phyloP scores from a whole-genome alignment of 225 moss, liverwort and hornwort species.

The Asterella californica region DNA sequence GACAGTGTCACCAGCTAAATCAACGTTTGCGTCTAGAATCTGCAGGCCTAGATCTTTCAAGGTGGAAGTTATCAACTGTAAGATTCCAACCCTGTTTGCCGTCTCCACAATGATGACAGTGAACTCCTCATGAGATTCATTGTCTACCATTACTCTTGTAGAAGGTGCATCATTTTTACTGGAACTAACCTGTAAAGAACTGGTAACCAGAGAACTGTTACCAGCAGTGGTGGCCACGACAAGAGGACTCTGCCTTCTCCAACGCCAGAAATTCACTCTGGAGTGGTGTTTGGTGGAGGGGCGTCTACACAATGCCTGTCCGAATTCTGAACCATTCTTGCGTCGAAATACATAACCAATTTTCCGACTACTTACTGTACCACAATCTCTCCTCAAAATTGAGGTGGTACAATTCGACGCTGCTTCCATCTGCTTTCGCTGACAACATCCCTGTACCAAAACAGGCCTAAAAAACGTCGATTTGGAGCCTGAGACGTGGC shows the following conservation, averaged over 20 bases:
- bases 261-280: slow-evolving; percentile 4
- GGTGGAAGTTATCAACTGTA: slow-evolving; percentile 56
- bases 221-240: neutral
- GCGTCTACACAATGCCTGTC: neutral
- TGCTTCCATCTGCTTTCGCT: slow-evolving; percentile 6
- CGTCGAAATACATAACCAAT: neutral
- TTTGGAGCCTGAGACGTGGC: neutral
- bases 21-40: slow-evolving; percentile 52
- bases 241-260: slow-evolving; percentile 10
- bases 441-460: neutral
- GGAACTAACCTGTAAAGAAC: slow-evolving; percentile 31
- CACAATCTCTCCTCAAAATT: slow-evolving; percentile 10
- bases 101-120: slow-evolving; percentile 56
- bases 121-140: slow-evolving; percentile 39
- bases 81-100: slow-evolving; percentile 64
- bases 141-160: slow-evolving; percentile 45
- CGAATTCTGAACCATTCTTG: neutral
- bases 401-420: slow-evolving; percentile 13
- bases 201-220: slow-evolving; percentile 12
- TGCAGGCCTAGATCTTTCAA: slow-evolving; percentile 62
- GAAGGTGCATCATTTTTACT: slow-evolving; percentile 14
- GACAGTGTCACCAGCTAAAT: slow-evolving; percentile 53
- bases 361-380: neutral
- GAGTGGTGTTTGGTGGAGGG: too few relatives aligned
- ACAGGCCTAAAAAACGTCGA: neutral